Evolutionary conservation across 2,329 filamentous ascomycete species (phyloP).

Genomic region (Aspergillus japonicus): DNA sequence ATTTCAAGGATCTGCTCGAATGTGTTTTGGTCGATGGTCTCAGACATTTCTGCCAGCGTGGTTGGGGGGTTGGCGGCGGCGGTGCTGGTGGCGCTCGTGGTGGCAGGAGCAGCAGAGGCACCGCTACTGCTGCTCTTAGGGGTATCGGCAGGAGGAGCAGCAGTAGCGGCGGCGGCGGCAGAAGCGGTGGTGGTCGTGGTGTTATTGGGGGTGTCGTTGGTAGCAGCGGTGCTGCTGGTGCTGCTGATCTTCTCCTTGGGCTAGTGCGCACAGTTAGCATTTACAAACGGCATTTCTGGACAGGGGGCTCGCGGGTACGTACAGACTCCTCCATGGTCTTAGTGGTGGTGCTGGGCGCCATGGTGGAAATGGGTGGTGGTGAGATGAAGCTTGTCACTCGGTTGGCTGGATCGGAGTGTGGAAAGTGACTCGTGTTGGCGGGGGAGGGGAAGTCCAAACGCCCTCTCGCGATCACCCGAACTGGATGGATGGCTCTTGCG

Average conservation of each 20-base stretch:
- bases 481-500: not conserved
- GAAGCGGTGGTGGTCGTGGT: not conserved
- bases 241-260: conserved; percentile 41
- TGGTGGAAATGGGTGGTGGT: conserved; percentile 13
- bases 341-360: conserved; percentile 30
- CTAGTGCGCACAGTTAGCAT: conserved; percentile 22
- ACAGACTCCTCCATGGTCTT: conserved; percentile 29
- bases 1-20: conserved; percentile 98
- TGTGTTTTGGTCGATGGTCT: conserved; percentile 73
- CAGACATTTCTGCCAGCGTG: conserved; percentile 63
- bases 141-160: not conserved
- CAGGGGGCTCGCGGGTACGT: conserved; percentile 10
- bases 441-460: conserved; percentile 5
- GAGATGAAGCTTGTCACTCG: not conserved
- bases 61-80: conserved; percentile 22
- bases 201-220: not conserved
- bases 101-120: not conserved
- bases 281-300: not conserved
- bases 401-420: not conserved
- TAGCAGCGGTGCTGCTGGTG: not conserved
- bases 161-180: not conserved
- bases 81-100: not conserved
- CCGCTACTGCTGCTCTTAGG: not conserved
- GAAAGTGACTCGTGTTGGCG: not conserved
- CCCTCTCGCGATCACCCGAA: not conserved